Base-by-base conservation (phyloP, 345 rosid species). In the Raphanus raphanistrum region DNA sequence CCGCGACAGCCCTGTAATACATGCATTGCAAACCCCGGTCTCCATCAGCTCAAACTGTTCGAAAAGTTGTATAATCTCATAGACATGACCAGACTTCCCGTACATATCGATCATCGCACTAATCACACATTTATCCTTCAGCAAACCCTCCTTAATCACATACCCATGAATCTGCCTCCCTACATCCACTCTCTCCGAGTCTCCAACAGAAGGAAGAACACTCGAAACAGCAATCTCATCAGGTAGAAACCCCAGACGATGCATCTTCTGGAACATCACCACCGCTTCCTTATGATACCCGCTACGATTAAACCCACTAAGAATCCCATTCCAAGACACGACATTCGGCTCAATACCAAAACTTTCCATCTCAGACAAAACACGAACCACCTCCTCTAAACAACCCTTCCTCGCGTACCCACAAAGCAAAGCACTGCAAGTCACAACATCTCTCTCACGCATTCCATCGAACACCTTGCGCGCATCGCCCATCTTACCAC, bases 271-370 rank as follows among this genome's bases (percentile, higher is more conserved):
- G 9, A 89, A 87, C 82, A 84, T 63, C 15, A 79, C 52, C 80
- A 84, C 74, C 0, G 88, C 89, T 62, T 85, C 91, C 28, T 6
- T 12, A 38, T 73, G 66, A 36, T 67, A 72, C 60, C 90, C 81
- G 3, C 89, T 85, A 21, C 82, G 89, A 80, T 82, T 86, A 82
- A 87, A 86, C 68, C 93, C 93, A 5, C 88, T 64, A 89, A 89
- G 85, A 83, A 89, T 79, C 21, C 89, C 91, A 81, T 89, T 89
- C 91, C 93, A 89, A 35, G 93, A 79, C 25, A 89, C 85, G 27
- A 76, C 70, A 81, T 87, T 89, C 2, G 85, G 77, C 13, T 76
- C 84, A 61, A 86, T 16, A 59, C 88, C 85, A 0, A 15, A 77
- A 0, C 70, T 64, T 60, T 63, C 65, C 83, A 82, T 86, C 76